Evolutionary conservation across 1,284 basidiomycete species (phyloP).

Genomic region (Ustilago lituana): DNA sequence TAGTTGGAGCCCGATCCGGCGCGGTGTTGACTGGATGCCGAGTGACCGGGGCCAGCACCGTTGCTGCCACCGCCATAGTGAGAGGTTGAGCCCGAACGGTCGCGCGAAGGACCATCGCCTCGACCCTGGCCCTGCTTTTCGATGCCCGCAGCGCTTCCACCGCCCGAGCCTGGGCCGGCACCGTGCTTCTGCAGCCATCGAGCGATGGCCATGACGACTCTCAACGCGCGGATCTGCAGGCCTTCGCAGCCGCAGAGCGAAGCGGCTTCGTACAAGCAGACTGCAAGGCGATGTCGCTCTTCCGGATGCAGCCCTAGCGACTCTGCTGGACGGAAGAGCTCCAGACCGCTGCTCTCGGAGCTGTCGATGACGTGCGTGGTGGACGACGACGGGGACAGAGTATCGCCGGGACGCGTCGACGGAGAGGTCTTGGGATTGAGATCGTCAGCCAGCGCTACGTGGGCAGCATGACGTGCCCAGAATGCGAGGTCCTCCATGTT

Average conservation of each 20-base stretch:
- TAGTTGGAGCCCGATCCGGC: conserved; percentile 12
- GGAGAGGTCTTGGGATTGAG: conserved; percentile 41
- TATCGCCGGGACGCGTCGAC: conserved; percentile 14
- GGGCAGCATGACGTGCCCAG: conserved; percentile 90
- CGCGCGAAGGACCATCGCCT: conserved; percentile 27
- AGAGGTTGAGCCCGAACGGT: conserved; percentile 31
- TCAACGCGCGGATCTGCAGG: conserved; percentile 78
- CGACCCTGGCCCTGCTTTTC: conserved; percentile 34
- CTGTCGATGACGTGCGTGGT: conserved; percentile 19
- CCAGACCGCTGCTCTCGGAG: conserved; percentile 29
- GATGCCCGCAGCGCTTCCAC: conserved; percentile 25
- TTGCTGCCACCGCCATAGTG: conserved; percentile 23
- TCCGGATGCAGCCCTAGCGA: conserved; percentile 66
- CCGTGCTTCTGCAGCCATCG: conserved; percentile 54
- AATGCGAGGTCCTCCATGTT: conserved; percentile 78
- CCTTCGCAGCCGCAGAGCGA: conserved; percentile 87
- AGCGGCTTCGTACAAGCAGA: conserved; percentile 91
- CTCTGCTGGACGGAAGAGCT: conserved; percentile 60
- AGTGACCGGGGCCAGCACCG: conserved; percentile 12
- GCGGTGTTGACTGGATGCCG: conserved; percentile 10
- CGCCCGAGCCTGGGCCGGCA: conserved; percentile 12
- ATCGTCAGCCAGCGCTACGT: conserved; percentile 68
- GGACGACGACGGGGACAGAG: conserved; percentile 32
- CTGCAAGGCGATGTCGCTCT: conserved; percentile 81
- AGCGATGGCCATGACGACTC: conserved; percentile 56